Base-by-base conservation (phyloP, 805 yeast species). In the Metschnikowia peoriensis region DNA sequence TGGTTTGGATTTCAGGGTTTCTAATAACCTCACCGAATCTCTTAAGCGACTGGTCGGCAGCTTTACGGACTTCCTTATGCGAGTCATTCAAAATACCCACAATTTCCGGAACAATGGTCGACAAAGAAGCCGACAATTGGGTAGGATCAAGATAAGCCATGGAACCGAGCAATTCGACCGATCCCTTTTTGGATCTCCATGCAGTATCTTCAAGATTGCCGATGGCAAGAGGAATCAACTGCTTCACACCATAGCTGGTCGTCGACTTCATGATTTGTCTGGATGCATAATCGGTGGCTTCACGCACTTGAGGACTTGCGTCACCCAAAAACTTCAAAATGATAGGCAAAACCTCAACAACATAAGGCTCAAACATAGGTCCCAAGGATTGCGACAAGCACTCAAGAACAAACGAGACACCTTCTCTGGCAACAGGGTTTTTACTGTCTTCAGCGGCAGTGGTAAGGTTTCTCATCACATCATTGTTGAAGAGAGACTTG, bases 121-220 rank as follows among this genome's bases (percentile, higher is more conserved):
- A 88, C 61, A 94, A 76, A 0, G 97, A 90, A 0, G 92, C 81
- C 1, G 97, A 90, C 59, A 94, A 77, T 66, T 94, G 99, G 2
- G 94, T 80, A 4, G 99, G 99, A 64, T 93, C 97, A 56, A 94
- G 78, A 67, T 91, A 94, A 0, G 99, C 99, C 99, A 94, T 94
- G 27, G 97, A 85, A 70, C 99, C 99, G 44, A 94, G 79, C 48
- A 94, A 73, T 67, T 94, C 98, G 16, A 94, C 98, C 7, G 98
- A 89, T 4, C 98, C 99, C 71, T 91, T 89, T 73, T 94, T 94
- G 0, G 96, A 84, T 72, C 99, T 81, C 99, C 99, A 94, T 0
- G 96, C 86, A 51, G 86, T 84, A 55, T 89, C 96, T 61, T 91
- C 96, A 61, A 94, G 77, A 59, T 89, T 89, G 34, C 84, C 81